Conservation (phyloP, 23 red algal species). For the Gracilaria gracilis region DNA sequence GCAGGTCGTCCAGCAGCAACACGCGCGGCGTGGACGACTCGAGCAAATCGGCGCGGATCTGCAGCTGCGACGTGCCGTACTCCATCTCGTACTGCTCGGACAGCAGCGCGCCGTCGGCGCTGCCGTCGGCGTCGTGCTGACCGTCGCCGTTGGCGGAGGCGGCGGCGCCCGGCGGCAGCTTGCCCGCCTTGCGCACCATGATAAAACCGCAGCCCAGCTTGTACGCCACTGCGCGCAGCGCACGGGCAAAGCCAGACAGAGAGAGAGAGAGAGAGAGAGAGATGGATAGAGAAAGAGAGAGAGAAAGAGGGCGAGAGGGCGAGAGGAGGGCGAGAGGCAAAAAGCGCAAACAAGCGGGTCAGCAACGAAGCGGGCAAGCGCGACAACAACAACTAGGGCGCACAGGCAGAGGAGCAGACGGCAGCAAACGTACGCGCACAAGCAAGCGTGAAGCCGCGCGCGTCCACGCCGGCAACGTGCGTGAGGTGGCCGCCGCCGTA, state of each 20-base stretch:
- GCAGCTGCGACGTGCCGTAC: conserved; percentile 66
- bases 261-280: not conserved
- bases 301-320: too few relatives aligned
- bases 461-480: conserved; percentile 70
- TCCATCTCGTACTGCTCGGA: conserved; percentile 77
- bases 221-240: conserved; percentile 55
- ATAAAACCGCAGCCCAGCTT: conserved; percentile 72
- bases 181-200: conserved; percentile 78
- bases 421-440: conserved; percentile 62
- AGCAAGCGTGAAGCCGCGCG: conserved; percentile 60
- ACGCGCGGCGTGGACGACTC: conserved; percentile 61
- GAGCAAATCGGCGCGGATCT: conserved; percentile 46
- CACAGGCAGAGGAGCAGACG: not conserved
- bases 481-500: conserved; percentile 46
- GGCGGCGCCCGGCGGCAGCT: conserved; percentile 47
- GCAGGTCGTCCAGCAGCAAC: conserved; percentile 72
- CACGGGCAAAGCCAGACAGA: not conserved
- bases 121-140: too few relatives aligned
- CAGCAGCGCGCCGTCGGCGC: conserved; percentile 26
- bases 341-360: too few relatives aligned
- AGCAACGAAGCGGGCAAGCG: too few relatives aligned
- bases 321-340: too few relatives aligned
- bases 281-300: too few relatives aligned
- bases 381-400: too few relatives aligned
- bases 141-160: too few relatives aligned